phyloP scores from a whole-genome alignment of 169 alveolate species.

The Plasmodium falciparum region DNA sequence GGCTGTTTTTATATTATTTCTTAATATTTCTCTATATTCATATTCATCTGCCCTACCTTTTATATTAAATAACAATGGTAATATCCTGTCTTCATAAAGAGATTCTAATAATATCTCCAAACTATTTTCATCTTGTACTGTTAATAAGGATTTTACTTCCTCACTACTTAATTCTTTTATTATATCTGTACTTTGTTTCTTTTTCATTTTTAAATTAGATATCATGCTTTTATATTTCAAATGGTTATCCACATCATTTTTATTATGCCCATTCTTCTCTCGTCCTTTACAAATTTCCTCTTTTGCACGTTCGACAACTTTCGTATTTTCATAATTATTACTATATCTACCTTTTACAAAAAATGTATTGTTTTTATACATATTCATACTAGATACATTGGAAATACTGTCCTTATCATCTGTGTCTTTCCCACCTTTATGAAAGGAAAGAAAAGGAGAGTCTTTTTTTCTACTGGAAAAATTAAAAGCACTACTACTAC shows the following conservation, averaged over 20 bases:
- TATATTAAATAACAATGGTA: constrained; percentile 82
- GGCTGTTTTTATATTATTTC: constrained; percentile 79
- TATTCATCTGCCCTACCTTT: constrained; percentile 85
- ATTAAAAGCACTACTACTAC: too few species aligned
- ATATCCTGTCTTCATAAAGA: constrained; percentile 83
- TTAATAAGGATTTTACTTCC: constrained; percentile 73
- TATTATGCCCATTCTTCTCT: background rate
- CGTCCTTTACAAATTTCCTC: constrained; percentile 10
- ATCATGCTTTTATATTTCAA: constrained; percentile 7
- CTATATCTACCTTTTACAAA: too few species aligned
- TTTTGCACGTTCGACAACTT: background rate
- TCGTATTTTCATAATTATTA: background rate
- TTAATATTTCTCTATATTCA: constrained; percentile 78
- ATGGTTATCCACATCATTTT: background rate
- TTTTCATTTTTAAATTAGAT: constrained; percentile 46
- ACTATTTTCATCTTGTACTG: constrained; percentile 78
- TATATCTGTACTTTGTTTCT: constrained; percentile 46
- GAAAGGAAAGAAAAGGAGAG: too few species aligned
- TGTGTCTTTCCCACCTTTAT: too few species aligned
- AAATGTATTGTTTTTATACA: too few species aligned
- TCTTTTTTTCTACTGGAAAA: too few species aligned
- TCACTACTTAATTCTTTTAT: constrained; percentile 56
- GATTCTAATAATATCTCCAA: constrained; percentile 79
- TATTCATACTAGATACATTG: too few species aligned
- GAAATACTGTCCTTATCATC: too few species aligned